Conservation (phyloP, 495 filamentous ascomycete species). For the Oleoguttula mirabilis region DNA sequence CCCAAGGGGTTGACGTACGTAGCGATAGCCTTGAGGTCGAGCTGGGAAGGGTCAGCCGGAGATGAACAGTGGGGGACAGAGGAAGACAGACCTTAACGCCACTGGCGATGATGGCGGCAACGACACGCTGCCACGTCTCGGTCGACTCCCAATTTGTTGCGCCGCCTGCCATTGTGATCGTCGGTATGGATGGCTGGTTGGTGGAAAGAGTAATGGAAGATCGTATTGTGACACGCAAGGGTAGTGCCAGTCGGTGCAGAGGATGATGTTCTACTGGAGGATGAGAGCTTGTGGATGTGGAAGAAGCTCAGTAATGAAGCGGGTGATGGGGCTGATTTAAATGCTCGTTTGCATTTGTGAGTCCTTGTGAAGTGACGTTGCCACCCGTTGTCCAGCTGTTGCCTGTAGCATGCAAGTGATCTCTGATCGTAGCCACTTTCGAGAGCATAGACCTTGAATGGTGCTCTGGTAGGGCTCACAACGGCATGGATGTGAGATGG, state of each 20-base stretch:
- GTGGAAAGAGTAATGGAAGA: background rate
- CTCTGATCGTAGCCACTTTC: no score
- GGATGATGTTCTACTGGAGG: background rate
- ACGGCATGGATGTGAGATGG: no score
- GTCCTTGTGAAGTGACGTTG: conserved; percentile 1
- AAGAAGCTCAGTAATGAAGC: background rate
- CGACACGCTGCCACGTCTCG: conserved; percentile 17
- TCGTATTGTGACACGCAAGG: background rate
- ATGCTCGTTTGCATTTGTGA: background rate
- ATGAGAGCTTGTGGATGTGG: background rate
- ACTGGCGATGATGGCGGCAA: conserved; percentile 16
- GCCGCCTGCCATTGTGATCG: background rate
- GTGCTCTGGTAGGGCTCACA: no score
- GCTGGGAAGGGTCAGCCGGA: background rate
- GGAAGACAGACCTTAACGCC: conserved; percentile 16
- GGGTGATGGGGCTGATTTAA: background rate
- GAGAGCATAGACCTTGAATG: no score
- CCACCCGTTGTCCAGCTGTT: background rate
- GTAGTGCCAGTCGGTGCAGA: background rate
- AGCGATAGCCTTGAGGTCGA: conserved; percentile 7
- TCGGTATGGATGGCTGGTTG: background rate
- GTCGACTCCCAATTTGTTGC: conserved; percentile 11
- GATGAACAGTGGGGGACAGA: background rate
- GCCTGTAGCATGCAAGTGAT: background rate
- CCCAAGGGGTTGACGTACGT: no score